A percentile compares a stretch with the other conserved stretches of the same genome.
phyloP scores from a whole-genome alignment of 805 yeast species.

The Limtongia smithiae region DNA sequence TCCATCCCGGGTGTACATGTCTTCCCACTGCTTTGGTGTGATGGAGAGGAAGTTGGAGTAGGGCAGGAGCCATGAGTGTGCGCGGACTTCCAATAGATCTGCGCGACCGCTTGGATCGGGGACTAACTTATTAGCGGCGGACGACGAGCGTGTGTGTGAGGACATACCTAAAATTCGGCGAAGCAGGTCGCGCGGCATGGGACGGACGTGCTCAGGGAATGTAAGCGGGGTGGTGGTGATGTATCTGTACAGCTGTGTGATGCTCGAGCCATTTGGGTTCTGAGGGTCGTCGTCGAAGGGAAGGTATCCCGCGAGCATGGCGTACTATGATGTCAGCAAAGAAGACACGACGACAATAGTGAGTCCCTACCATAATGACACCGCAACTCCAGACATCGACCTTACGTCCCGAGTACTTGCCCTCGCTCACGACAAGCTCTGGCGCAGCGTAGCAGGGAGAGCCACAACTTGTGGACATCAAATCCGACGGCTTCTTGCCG shows the following conservation, averaged over 20 bases:
- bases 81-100: conserved; percentile 61
- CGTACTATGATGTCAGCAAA: conserved; percentile 45
- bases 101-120: conserved; percentile 80
- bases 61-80: conserved; percentile 86
- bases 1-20: conserved; percentile 30
- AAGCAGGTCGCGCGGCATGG: conserved; percentile 84
- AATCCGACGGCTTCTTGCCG: conserved; percentile 43
- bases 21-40: conserved; percentile 89
- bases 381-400: conserved; percentile 98
- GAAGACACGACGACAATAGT: neutral
- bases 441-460: conserved; percentile 99
- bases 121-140: too few species aligned
- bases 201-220: conserved; percentile 89
- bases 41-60: conserved; percentile 78
- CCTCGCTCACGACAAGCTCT: conserved; percentile 81
- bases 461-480: conserved; percentile 94
- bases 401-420: conserved; percentile 85
- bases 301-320: conserved; percentile 94
- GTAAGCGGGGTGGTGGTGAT: conserved; percentile 88
- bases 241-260: conserved; percentile 83
- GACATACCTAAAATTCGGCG: conserved; percentile 70
- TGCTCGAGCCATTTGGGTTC: conserved; percentile 94
- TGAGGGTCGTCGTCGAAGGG: conserved; percentile 98
- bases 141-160: too few species aligned
- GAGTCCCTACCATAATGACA: conserved; percentile 53